Conservation (phyloP, 2,329 filamentous ascomycete species). For the Colletotrichum shisoi region DNA sequence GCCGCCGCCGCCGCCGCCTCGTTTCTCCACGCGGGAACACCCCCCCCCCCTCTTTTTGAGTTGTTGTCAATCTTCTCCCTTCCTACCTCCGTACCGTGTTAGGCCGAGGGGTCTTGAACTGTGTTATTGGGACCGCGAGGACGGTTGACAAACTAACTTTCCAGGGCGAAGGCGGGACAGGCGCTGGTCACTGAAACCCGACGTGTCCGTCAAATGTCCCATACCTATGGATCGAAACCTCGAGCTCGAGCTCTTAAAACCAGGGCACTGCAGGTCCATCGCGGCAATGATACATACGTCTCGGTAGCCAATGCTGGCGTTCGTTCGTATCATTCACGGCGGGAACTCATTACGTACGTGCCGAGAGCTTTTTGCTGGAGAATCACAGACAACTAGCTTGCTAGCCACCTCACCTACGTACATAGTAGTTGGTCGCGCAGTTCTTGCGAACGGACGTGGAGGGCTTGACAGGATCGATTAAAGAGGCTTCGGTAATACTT, state of each 20-base stretch:
- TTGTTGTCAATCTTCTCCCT: not conserved
- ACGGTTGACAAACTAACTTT: no score
- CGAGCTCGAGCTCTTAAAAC: not conserved
- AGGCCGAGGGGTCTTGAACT: slow-evolving; percentile 13
- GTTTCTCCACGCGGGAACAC: not conserved
- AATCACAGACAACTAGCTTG: not conserved
- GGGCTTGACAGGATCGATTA: not conserved
- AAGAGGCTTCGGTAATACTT: no score
- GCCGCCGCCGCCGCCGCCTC: not conserved
- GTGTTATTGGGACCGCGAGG: not conserved
- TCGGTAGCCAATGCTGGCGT: not conserved
- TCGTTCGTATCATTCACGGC: not conserved
- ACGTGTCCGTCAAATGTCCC: no score
- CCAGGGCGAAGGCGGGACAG: no score
- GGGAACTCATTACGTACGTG: slow-evolving; percentile 8
- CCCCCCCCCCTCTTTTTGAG: not conserved
- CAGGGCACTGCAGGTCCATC: not conserved
- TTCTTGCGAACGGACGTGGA: not conserved
- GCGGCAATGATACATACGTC: not conserved
- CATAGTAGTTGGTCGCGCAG: not conserved
- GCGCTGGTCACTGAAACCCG: no score
- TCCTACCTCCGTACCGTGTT: slow-evolving; percentile 5
- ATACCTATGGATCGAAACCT: no score
- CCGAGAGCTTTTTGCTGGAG: not conserved
- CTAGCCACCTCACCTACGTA: not conserved